Evolutionary conservation across 2,329 filamentous ascomycete genomes (phyloP).

Genomic region (Diaporthe citrichinensis): DNA sequence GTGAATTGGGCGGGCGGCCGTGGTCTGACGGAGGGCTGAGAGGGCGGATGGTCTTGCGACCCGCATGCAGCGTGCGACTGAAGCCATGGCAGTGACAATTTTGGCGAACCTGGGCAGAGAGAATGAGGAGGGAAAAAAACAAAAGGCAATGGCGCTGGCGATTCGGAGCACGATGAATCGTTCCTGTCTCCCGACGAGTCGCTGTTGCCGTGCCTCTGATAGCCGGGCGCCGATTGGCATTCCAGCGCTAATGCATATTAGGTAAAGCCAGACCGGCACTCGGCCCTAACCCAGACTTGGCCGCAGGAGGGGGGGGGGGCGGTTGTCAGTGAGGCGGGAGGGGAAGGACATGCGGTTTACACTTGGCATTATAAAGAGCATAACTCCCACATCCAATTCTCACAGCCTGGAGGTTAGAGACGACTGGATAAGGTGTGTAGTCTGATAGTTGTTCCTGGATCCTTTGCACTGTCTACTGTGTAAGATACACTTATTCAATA

Average conservation of each 20-base stretch:
- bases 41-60: slow-evolving; percentile 61
- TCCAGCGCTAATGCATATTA: slow-evolving; percentile 35
- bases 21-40: slow-evolving; percentile 54
- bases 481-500: not conserved
- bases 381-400: not conserved
- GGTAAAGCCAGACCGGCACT: slow-evolving; percentile 30
- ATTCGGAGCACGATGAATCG: slow-evolving; percentile 36
- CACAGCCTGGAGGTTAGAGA: not conserved
- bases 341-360: not conserved
- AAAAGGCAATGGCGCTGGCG: not conserved
- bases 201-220: slow-evolving; percentile 30
- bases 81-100: slow-evolving; percentile 64
- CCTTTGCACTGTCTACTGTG: not conserved
- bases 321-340: not conserved
- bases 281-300: slow-evolving; percentile 32
- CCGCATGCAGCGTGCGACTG: slow-evolving; percentile 70
- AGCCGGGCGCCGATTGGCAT: slow-evolving; percentile 26
- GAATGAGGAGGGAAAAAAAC: slow-evolving; percentile 8
- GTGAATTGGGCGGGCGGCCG: slow-evolving; percentile 52
- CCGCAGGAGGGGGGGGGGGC: not conserved
- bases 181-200: slow-evolving; percentile 26
- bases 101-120: slow-evolving; percentile 10
- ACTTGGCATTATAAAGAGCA: not conserved
- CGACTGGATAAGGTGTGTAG: not conserved
- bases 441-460: not conserved